A percentile compares a stretch with the other conserved stretches of the same genome.
Conservation (phyloP, 2,329 filamentous ascomycete genomes). For the Fusarium odoratissimum region DNA sequence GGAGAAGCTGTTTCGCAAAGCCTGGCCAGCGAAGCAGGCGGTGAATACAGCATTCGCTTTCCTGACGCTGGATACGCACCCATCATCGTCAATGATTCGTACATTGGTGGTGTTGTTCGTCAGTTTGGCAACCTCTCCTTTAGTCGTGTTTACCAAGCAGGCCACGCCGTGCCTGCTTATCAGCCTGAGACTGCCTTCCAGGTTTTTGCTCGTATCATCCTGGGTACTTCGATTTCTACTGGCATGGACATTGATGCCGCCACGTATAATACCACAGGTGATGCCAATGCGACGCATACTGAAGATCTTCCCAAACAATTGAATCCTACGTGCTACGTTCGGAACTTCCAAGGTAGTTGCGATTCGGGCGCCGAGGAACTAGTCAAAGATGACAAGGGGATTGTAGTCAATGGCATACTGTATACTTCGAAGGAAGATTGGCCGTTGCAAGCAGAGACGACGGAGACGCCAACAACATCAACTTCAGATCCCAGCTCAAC, state of each 20-base stretch:
- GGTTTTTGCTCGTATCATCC: constrained; percentile 70
- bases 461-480: constrained; percentile 38
- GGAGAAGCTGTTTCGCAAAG: constrained; percentile 77
- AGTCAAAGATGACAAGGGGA: constrained; percentile 62
- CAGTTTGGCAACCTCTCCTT: constrained; percentile 82
- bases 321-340: constrained; percentile 69
- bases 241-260: constrained; percentile 64
- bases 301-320: constrained; percentile 62
- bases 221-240: constrained; percentile 65
- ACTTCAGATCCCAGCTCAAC: constrained; percentile 34
- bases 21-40: constrained; percentile 62
- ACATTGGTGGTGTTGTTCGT: constrained; percentile 77
- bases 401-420: constrained; percentile 70
- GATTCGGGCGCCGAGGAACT: constrained; percentile 61
- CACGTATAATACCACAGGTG: constrained; percentile 67
- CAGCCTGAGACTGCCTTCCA: constrained; percentile 70
- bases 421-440: constrained; percentile 57
- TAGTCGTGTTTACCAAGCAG: constrained; percentile 73
- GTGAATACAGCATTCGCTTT: constrained; percentile 66
- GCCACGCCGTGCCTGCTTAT: constrained; percentile 71
- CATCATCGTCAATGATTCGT: constrained; percentile 74
- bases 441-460: constrained; percentile 49
- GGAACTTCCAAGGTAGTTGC: constrained; percentile 62
- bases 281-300: constrained; percentile 66
- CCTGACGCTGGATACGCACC: constrained; percentile 76